Conservation (phyloP, 1,139 yeast species). For the Kurtzmaniella natalensis region DNA sequence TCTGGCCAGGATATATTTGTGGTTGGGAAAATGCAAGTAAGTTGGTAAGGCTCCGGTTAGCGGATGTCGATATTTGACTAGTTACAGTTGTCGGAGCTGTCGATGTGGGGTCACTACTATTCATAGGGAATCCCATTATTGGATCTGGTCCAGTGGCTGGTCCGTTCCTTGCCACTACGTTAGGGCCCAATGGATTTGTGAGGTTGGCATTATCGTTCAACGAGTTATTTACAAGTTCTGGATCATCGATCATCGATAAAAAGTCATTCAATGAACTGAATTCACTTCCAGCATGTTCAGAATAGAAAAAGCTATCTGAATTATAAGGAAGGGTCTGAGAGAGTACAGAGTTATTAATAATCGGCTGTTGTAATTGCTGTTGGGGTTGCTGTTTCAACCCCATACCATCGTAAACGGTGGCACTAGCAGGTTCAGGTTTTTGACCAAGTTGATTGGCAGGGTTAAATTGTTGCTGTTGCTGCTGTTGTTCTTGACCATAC, state of each 20-base stretch:
- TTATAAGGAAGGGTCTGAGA: slow-evolving; percentile 46
- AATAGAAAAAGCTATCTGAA: slow-evolving; percentile 74
- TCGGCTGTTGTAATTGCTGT: slow-evolving; percentile 10
- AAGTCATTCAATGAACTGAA: slow-evolving; percentile 88
- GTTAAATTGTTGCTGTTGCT: slow-evolving; percentile 6
- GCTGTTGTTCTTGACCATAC: slow-evolving; percentile 7
- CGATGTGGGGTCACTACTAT: no score
- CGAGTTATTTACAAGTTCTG: slow-evolving; percentile 55
- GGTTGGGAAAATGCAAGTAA: slow-evolving; percentile 6
- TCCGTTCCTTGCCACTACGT: no score
- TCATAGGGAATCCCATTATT: no score
- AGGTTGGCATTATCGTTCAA: slow-evolving; percentile 28
- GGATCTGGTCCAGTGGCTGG: slow-evolving; percentile 11
- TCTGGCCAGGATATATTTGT: slow-evolving; percentile 7
- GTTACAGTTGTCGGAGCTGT: slow-evolving; percentile 11
- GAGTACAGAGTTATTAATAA: slow-evolving; percentile 26
- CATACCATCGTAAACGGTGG: background rate
- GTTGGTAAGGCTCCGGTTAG: slow-evolving; percentile 5
- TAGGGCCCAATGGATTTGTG: slow-evolving; percentile 11
- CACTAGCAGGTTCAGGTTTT: slow-evolving; percentile 10
- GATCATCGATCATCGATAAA: slow-evolving; percentile 85
- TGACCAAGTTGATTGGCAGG: no score
- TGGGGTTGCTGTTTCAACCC: slow-evolving; percentile 1
- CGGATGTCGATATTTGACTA: no score
- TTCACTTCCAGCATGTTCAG: slow-evolving; percentile 92